A percentile compares a stretch with the other conserved stretches of the same genome.
Evolutionary conservation across 768 basidiomycete genomes (phyloP).

Genomic region (Lenzites betulinus): DNA sequence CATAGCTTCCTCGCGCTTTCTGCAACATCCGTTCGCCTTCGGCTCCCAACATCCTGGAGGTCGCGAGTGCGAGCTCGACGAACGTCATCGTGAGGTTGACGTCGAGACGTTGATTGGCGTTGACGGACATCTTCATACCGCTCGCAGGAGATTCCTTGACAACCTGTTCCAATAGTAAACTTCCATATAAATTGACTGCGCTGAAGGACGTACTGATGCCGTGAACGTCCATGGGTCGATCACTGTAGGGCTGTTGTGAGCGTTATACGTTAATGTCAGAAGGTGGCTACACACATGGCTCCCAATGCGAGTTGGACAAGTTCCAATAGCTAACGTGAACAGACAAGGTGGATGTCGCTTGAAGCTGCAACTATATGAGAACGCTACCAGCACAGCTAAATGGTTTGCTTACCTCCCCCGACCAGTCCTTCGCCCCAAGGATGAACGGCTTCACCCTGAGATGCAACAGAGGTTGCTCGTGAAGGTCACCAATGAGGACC

Average conservation of each 20-base stretch:
- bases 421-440: slow-evolving; percentile 89
- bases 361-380: slow-evolving; percentile 57
- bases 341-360: slow-evolving; percentile 79
- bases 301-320: slow-evolving; percentile 96
- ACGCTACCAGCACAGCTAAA: background rate
- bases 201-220: slow-evolving; percentile 49
- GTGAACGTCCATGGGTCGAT: slow-evolving; percentile 97
- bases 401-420: slow-evolving; percentile 65
- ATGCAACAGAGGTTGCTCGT: slow-evolving; percentile 94
- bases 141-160: slow-evolving; percentile 50
- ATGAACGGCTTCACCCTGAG: slow-evolving; percentile 84
- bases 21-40: slow-evolving; percentile 73
- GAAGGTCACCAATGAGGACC: slow-evolving; percentile 90
- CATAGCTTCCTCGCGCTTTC: slow-evolving; percentile 82
- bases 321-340: slow-evolving; percentile 96
- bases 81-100: slow-evolving; percentile 91
- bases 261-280: background rate
- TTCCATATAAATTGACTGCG: background rate
- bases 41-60: slow-evolving; percentile 69
- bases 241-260: slow-evolving; percentile 44
- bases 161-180: slow-evolving; percentile 43
- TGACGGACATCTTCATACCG: slow-evolving; percentile 60
- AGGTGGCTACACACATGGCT: slow-evolving; percentile 62
- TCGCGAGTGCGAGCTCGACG: slow-evolving; percentile 79
- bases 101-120: slow-evolving; percentile 83